Evolutionary conservation across 129 eudicot genomes (phyloP).

Genomic region (Helichrysum umbraculigerum): DNA sequence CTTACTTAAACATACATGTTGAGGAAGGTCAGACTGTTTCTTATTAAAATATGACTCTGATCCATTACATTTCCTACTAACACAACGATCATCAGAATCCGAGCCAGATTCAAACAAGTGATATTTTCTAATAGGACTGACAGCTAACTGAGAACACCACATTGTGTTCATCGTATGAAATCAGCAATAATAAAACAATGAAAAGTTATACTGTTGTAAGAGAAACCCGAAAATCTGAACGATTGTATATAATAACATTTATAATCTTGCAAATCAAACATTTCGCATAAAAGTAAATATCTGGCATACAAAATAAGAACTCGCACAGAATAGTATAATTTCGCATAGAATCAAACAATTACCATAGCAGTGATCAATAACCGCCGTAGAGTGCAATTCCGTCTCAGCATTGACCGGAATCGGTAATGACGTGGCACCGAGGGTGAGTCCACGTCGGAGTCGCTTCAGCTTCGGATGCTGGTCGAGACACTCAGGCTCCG

Average conservation of each 20-base stretch:
- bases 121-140: conserved; percentile 61
- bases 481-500: conserved; percentile 34
- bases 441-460: conserved; percentile 45
- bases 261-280: too few relatives aligned
- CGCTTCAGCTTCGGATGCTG: conserved; percentile 43
- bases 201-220: too few relatives aligned
- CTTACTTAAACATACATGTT: not conserved
- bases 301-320: not conserved
- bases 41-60: not conserved
- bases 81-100: conserved; percentile 40
- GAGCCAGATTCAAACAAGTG: conserved; percentile 63
- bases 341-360: not conserved
- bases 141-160: conserved; percentile 38
- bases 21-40: conserved; percentile 17
- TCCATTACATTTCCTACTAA: conserved; percentile 15
- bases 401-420: not conserved
- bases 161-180: not conserved
- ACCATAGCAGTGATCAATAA: conserved; percentile 27
- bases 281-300: not conserved
- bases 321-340: too few relatives aligned
- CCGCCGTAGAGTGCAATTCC: conserved; percentile 20
- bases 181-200: too few relatives aligned
- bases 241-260: too few relatives aligned
- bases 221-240: too few relatives aligned
- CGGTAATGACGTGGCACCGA: conserved; percentile 11